phyloP scores from a whole-genome alignment of 371 early-diverging fungal species.

The Rhizomucor pusillus region DNA sequence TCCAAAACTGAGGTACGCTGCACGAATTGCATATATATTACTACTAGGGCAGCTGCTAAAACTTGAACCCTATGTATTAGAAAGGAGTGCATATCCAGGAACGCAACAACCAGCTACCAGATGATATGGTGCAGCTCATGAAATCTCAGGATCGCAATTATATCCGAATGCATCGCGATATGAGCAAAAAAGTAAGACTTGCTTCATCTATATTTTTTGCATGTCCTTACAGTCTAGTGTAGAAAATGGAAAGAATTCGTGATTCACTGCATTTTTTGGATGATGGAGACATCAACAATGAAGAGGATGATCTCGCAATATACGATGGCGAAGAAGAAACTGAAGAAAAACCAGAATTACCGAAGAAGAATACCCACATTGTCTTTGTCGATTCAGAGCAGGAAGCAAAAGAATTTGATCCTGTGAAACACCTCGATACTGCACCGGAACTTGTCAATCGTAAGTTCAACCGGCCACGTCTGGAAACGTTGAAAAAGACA shows the following conservation, averaged over 20 bases:
- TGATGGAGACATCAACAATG: constrained; percentile 20
- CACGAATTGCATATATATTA: background rate
- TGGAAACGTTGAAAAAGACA: constrained; percentile 52
- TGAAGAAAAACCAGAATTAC: constrained; percentile 25
- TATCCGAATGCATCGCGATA: constrained; percentile 73
- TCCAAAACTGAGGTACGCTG: constrained; percentile 62
- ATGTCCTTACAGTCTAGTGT: background rate
- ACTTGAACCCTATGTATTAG: constrained; percentile 11
- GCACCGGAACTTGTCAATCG: constrained; percentile 78
- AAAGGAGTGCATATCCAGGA: constrained; percentile 80
- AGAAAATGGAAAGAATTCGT: constrained; percentile 77
- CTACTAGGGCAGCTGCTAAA: background rate
- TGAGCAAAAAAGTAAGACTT: constrained; percentile 68
- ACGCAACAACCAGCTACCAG: constrained; percentile 69
- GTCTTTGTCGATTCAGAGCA: constrained; percentile 87
- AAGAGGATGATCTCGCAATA: constrained; percentile 42
- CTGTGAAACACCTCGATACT: constrained; percentile 80
- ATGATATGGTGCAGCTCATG: constrained; percentile 78
- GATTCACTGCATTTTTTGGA: constrained; percentile 63
- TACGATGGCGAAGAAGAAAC: constrained; percentile 41
- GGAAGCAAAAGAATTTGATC: constrained; percentile 66
- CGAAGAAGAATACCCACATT: constrained; percentile 67
- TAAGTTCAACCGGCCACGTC: constrained; percentile 76
- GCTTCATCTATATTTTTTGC: constrained; percentile 2
- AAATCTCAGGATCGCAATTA: constrained; percentile 93